Evolutionary conservation across 306 rosid genomes (phyloP).

Genomic region (Astragalus glycyphyllos): DNA sequence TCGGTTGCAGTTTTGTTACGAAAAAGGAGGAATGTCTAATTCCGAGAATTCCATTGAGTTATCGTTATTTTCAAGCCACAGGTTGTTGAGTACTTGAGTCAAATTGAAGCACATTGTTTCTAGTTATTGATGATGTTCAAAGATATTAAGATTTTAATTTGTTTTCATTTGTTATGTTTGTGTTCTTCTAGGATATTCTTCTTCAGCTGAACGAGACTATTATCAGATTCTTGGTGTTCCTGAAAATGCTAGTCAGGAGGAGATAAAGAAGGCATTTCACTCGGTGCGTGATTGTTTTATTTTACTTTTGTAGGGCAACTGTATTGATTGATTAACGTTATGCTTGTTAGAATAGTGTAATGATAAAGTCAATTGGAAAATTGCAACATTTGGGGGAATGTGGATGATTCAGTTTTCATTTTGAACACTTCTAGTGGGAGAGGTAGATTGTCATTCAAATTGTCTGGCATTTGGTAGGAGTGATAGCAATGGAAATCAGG

Average conservation of each 20-base stretch:
- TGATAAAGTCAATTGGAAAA: constrained; percentile 33
- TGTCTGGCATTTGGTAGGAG: constrained; percentile 15
- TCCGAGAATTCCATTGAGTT: constrained; percentile 43
- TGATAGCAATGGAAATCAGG: neutral
- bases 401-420: constrained; percentile 8
- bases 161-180: constrained; percentile 25
- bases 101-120: constrained; percentile 24
- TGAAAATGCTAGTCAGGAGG: constrained; percentile 70
- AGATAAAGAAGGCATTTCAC: constrained; percentile 79
- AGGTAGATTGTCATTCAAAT: constrained; percentile 19
- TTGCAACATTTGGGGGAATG: constrained; percentile 23
- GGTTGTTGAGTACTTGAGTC: constrained; percentile 63
- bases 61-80: constrained; percentile 66
- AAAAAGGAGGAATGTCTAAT: constrained; percentile 43
- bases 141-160: constrained; percentile 9
- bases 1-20: constrained; percentile 47
- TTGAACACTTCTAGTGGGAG: constrained; percentile 6
- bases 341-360: constrained; percentile 38
- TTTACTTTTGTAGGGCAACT: constrained; percentile 10
- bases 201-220: constrained; percentile 61
- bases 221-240: constrained; percentile 76
- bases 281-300: constrained; percentile 56
- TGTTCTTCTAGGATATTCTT: constrained; percentile 52
- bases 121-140: neutral
- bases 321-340: constrained; percentile 20